Base-by-base conservation (phyloP, 2,329 filamentous ascomycete species). In the Beauveria rudraprayagi region DNA sequence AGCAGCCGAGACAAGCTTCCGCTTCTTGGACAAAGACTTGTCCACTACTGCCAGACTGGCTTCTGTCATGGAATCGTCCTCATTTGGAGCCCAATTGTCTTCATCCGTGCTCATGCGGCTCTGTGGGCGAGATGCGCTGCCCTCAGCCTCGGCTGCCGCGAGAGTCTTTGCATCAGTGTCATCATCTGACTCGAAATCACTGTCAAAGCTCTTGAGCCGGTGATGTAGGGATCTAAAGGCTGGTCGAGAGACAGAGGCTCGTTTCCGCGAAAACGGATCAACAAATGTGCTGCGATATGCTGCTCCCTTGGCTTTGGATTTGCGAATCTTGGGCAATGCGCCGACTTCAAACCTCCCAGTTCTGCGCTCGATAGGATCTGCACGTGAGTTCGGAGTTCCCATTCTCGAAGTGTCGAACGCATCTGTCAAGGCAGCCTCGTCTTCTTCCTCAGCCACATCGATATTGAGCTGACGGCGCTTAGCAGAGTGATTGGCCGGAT, bases 151-250 rank as follows among this genome's bases (percentile, higher is more conserved):
- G 51, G 87, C 82, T 14, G 83, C 84, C 14, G 88, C 85, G 34
- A 73, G 62, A 40, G 76, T 76, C 44, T 77, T 75, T 52, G 83
- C 83, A 65, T 84, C 83, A 1, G 74, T 77, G 61, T 97, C 92
- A 66, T 95, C 92, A 65, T 96, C 92, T 0, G 91, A 95, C 71
- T 97, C 91, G n/a, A 89, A 89, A 83, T 77, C 83, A 88, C 70
- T 83, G 76, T 72, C 83, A 74, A 66, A 75, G 86, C 71, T 84
- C 80, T 43, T 83, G 74, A 75, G 90, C 80, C 75, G 73, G 74
- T 96, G 89, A 71, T 96, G 91, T 19, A 97, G 80, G 7, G 91
- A 90, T 58, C 92, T 85, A 71, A 92, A 86, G 26, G 86, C 83
- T 63, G 85, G 86, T 48, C 78, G 77, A 16, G 75, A 70, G 70